These are phyloP conservation scores for Herpomyces periplanetae DNA, from an alignment of 2,329 filamentous ascomycete genomes.

Conservation along the genomic window DNA sequence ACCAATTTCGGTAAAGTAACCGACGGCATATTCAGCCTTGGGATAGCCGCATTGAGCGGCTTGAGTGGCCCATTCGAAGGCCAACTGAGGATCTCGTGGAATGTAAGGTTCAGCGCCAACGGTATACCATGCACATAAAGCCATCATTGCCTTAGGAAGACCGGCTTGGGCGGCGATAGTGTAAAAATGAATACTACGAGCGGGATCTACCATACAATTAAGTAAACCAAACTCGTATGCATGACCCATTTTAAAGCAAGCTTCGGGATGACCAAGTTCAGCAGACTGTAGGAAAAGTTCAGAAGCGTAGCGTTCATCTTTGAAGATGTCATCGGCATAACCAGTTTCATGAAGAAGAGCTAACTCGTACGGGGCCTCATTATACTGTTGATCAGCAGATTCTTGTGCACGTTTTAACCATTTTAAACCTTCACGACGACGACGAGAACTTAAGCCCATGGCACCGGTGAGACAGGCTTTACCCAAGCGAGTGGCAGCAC, in stretches of 20 bases:
- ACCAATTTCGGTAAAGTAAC: constrained; percentile 94
- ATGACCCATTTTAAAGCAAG: constrained; percentile 60
- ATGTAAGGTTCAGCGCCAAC: constrained; percentile 65
- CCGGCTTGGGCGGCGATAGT: constrained; percentile 56
- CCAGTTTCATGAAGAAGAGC: constrained; percentile 59
- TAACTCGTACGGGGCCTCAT: constrained; percentile 61
- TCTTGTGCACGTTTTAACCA: constrained; percentile 85
- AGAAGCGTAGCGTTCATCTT: constrained; percentile 55
- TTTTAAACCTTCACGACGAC: constrained; percentile 64
- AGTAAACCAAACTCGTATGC: constrained; percentile 77
- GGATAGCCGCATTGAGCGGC: constrained; percentile 31
- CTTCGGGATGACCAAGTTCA: constrained; percentile 54
- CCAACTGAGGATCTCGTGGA: constrained; percentile 78
- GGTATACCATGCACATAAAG: constrained; percentile 91
- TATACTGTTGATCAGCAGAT: constrained; percentile 62
- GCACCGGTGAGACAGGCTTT: constrained; percentile 65
- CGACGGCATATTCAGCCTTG: constrained; percentile 63
- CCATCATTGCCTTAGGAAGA: constrained; percentile 76
- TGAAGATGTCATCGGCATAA: constrained; percentile 77
- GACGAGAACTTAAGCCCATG: constrained; percentile 38
- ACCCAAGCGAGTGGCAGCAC: constrained; percentile 65
- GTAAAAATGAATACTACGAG: constrained; percentile 85
- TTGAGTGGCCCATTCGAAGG: constrained; percentile 71
- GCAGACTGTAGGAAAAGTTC: constrained; percentile 80
- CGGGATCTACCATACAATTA: constrained; percentile 55